Base-by-base conservation (phyloP, 495 filamentous ascomycete genomes). In the Platismatia glauca region DNA sequence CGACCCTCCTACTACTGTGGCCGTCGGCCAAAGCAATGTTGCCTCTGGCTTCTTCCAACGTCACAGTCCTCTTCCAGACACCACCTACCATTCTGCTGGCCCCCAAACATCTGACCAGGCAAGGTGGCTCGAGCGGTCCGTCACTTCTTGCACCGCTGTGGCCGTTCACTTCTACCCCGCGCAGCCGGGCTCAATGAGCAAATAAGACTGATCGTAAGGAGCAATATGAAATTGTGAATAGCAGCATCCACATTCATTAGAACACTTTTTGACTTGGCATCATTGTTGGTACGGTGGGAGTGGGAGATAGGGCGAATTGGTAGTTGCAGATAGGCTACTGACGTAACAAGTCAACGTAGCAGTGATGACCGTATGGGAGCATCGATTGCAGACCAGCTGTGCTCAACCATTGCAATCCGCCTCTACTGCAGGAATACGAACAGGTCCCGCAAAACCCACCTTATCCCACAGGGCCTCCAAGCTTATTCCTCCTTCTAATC, bases 401-500 rank as follows among this genome's bases (percentile, higher is more conserved):
- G 6, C 20, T 20, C 27, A 33, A 33, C 22, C n/a, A n/a, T n/a
- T n/a, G n/a, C n/a, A n/a, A n/a, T n/a, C 29, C 29, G 22, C 33
- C 50, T 5, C 24, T 53, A 13, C 46, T 29, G 0, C 29, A 50
- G 46, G 46, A 50, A 29, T 29, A 13, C 24, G 6, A 50, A n/a
- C n/a, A n/a, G n/a, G n/a, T n/a, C n/a, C n/a, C n/a, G n/a, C 46
- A 29, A 8, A 27, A 20, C 18, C 50, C 29, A 20, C 16, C 29
- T 53, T 9, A 53, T 33, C 50, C 29, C 50, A 53, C 50, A 33
- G 50, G 50, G 8, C 16, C 50, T 18, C 22, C 63, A 63, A 89
- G 70, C 57, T 74, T 74, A 68, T 89, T 89, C 73, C 82, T 81
- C 69, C 78, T 79, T 64, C 86, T 76, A 68, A 89, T 88, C 73